These are phyloP conservation scores for Inosperma sp. DNA, from an alignment of 768 basidiomycete genomes.

Conservation along the genomic window DNA sequence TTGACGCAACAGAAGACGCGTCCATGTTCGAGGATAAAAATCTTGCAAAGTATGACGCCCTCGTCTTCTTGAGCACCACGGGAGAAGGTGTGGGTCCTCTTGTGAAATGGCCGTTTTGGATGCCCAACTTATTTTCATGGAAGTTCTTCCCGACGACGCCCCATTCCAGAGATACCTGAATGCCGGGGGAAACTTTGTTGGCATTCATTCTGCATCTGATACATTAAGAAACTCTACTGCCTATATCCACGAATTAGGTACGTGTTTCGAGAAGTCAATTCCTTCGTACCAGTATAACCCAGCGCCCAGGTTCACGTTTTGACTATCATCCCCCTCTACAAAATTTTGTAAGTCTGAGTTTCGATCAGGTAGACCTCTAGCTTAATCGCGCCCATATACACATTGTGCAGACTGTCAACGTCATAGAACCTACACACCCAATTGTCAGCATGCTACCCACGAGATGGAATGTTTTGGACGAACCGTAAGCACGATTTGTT, in stretches of 20 bases:
- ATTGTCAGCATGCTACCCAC: conserved; percentile 52
- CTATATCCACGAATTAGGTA: conserved; percentile 56
- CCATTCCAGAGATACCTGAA: conserved; percentile 57
- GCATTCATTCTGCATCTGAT: conserved; percentile 62
- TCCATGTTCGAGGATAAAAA: conserved; percentile 50
- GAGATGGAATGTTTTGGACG: conserved; percentile 51
- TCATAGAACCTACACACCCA: conserved; percentile 55
- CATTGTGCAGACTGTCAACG: conserved; percentile 47
- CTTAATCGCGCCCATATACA: not conserved
- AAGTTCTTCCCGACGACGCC: not conserved
- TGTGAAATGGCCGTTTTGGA: not conserved
- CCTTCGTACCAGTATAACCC: not conserved
- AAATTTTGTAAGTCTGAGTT: conserved; percentile 46
- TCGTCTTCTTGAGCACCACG: conserved; percentile 66
- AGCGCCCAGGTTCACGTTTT: conserved; percentile 54
- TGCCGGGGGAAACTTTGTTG: conserved; percentile 66
- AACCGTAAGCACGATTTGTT: conserved; percentile 42
- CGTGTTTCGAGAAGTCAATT: not conserved
- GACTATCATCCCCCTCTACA: conserved; percentile 67
- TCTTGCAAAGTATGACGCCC: conserved; percentile 54
- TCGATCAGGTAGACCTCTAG: not conserved
- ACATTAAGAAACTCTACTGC: conserved; percentile 53
- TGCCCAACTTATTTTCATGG: not conserved
- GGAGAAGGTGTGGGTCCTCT: conserved; percentile 49
- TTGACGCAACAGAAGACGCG: conserved; percentile 64